Percentiles rank a stretch among this genome's conserved stretches.
Evolutionary conservation across 2,329 filamentous ascomycete genomes (phyloP).

Genomic region (Achaetomium macrosporum): DNA sequence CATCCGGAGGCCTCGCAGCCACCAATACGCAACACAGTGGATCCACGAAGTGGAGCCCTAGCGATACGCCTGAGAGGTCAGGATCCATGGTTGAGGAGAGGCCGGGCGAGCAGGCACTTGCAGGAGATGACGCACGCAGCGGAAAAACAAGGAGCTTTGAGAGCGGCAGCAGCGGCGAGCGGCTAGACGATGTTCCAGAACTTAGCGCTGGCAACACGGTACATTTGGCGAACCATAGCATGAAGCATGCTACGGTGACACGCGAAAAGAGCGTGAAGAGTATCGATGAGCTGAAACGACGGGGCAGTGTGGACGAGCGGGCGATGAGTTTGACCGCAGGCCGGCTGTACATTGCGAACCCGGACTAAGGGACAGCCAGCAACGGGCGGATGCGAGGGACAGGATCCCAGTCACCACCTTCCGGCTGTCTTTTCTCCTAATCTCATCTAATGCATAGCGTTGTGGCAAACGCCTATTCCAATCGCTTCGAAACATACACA

Average conservation of each 20-base stretch:
- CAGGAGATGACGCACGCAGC: conserved; percentile 37
- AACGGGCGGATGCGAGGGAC: neutral
- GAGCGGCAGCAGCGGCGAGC: conserved; percentile 51
- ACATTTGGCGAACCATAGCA: conserved; percentile 53
- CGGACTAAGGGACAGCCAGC: conserved; percentile 49
- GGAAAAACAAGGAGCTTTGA: conserved; percentile 45
- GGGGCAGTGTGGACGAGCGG: conserved; percentile 79
- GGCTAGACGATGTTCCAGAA: conserved; percentile 55
- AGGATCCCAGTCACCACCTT: neutral
- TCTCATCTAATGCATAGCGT: neutral
- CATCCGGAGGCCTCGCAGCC: conserved; percentile 39
- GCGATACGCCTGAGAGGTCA: conserved; percentile 50
- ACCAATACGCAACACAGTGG: conserved; percentile 32
- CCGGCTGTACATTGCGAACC: conserved; percentile 80
- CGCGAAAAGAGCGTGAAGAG: conserved; percentile 62
- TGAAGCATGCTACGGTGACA: conserved; percentile 51
- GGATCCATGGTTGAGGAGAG: conserved; percentile 46
- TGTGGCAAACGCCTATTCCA: neutral
- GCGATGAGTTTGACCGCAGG: conserved; percentile 68
- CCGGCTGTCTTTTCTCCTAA: neutral
- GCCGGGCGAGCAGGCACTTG: conserved; percentile 27
- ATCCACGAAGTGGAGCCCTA: conserved; percentile 44
- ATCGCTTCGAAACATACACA: neutral
- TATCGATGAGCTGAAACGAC: conserved; percentile 64
- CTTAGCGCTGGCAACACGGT: conserved; percentile 37